Conservation (phyloP, 805 yeast genomes). For the Spathaspora arborariae region DNA sequence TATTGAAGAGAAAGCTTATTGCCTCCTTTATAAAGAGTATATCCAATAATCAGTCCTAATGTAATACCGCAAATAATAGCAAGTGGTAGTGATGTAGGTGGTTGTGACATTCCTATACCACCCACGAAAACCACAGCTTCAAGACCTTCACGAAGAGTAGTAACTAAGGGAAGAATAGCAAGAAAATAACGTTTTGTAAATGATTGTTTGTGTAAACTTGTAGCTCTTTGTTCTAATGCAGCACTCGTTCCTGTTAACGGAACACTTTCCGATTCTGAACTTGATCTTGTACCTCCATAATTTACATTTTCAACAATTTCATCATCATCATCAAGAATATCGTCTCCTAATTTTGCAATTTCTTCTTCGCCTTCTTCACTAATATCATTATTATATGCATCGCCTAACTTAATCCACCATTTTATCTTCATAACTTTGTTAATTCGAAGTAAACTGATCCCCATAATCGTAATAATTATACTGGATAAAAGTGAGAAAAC, state of each 20-base stretch:
- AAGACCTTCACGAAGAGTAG: conserved; percentile 84
- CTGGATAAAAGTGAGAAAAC: conserved; percentile 74
- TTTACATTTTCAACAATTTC: conserved; percentile 1
- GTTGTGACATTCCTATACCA: conserved; percentile 72
- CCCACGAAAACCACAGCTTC: conserved; percentile 92
- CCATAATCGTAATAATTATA: conserved; percentile 80
- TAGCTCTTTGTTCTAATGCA: background rate
- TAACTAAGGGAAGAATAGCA: conserved; percentile 76
- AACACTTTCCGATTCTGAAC: conserved; percentile 7
- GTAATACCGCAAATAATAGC: conserved; percentile 55
- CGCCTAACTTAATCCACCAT: conserved; percentile 55
- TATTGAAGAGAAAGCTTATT: conserved; percentile 70
- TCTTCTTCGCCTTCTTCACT: conserved; percentile 11
- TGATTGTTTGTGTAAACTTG: conserved; percentile 6
- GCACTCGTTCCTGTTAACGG: conserved; percentile 5
- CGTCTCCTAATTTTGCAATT: conserved; percentile 13
- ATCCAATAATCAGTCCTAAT: conserved; percentile 62
- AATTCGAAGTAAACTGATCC: conserved; percentile 73
- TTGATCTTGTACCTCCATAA: conserved; percentile 7
- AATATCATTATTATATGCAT: conserved; percentile 26
- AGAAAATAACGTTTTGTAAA: conserved; percentile 61
- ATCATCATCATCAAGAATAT: conserved; percentile 7
- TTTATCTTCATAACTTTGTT: conserved; percentile 74
- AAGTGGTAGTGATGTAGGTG: conserved; percentile 53
- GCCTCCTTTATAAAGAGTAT: conserved; percentile 70